Evolutionary conservation across 441 rosid species (phyloP).

Genomic region (Manihot esculenta): DNA sequence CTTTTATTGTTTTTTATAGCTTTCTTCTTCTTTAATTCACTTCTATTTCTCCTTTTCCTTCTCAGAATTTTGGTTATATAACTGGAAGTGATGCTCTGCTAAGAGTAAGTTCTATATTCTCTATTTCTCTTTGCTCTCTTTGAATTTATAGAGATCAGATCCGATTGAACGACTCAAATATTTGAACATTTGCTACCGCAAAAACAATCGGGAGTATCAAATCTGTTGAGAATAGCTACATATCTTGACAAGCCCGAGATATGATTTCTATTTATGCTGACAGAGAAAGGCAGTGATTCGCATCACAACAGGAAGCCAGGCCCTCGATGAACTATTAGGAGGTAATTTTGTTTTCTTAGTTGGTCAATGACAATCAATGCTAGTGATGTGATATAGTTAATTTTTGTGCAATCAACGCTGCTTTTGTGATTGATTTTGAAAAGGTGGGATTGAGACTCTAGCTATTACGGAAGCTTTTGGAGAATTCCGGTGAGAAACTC

Average conservation of each 20-base stretch:
- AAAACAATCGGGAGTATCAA: background rate
- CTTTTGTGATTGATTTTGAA: slow-evolving; percentile 17
- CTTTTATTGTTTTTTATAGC: background rate
- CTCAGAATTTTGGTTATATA: slow-evolving; percentile 74
- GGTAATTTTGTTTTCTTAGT: slow-evolving; percentile 32
- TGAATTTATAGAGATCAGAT: background rate
- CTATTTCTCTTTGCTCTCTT: background rate
- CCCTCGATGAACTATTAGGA: slow-evolving; percentile 87
- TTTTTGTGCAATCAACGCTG: slow-evolving; percentile 9
- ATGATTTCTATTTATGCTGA: slow-evolving; percentile 18
- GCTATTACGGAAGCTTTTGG: slow-evolving; percentile 96
- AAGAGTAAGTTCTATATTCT: slow-evolving; percentile 48
- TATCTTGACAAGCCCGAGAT: slow-evolving; percentile 3
- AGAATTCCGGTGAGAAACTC: slow-evolving; percentile 60
- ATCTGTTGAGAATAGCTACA: background rate
- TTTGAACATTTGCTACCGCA: background rate
- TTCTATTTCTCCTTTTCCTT: slow-evolving; percentile 5
- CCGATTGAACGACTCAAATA: background rate
- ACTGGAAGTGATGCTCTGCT: slow-evolving; percentile 89
- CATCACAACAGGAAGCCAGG: slow-evolving; percentile 91
- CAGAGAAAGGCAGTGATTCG: slow-evolving; percentile 73
- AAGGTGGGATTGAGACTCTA: slow-evolving; percentile 81
- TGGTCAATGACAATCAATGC: background rate
- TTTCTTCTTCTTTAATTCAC: slow-evolving; percentile 2
- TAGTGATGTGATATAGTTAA: background rate